These are phyloP conservation scores for Cardiospermum halicacabum DNA, from an alignment of 345 rosid genomes.

Conservation along the genomic window DNA sequence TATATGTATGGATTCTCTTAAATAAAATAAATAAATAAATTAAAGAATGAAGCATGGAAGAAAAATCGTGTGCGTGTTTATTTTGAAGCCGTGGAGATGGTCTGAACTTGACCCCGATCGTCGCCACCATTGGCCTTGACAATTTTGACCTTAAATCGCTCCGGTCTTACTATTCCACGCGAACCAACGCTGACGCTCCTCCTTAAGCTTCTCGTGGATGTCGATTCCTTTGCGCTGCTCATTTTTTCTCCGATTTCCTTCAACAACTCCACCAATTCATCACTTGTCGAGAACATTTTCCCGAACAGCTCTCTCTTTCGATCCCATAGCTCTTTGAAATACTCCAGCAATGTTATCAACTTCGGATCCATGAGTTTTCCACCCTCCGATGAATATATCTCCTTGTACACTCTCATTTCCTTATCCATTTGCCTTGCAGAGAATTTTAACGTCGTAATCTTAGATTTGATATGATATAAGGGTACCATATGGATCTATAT, in stretches of 20 bases:
- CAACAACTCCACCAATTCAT: constrained; percentile 20
- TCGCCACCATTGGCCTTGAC: constrained; percentile 15
- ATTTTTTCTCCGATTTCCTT: constrained; percentile 20
- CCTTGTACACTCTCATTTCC: background rate
- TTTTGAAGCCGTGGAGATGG: too few relatives aligned
- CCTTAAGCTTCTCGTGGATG: constrained; percentile 10
- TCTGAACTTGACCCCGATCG: constrained; percentile 8
- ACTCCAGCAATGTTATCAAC: constrained; percentile 24
- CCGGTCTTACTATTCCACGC: constrained; percentile 16
- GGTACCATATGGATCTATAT: too few relatives aligned
- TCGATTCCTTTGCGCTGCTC: background rate
- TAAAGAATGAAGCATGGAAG: too few relatives aligned
- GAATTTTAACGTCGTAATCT: too few relatives aligned
- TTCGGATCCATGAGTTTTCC: constrained; percentile 25
- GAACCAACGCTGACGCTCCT: constrained; percentile 46
- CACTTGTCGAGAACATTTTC: constrained; percentile 27
- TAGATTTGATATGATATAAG: too few relatives aligned
- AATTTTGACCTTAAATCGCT: constrained; percentile 38
- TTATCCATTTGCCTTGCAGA: too few relatives aligned
- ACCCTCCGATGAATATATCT: background rate
- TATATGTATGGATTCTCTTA: too few relatives aligned
- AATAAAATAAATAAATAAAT: too few relatives aligned
- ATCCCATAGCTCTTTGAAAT: constrained; percentile 29
- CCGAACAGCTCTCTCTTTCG: constrained; percentile 31
- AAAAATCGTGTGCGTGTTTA: too few relatives aligned